phyloP scores from a whole-genome alignment of 2,329 filamentous ascomycete genomes.

The Xylaria arbuscula region DNA sequence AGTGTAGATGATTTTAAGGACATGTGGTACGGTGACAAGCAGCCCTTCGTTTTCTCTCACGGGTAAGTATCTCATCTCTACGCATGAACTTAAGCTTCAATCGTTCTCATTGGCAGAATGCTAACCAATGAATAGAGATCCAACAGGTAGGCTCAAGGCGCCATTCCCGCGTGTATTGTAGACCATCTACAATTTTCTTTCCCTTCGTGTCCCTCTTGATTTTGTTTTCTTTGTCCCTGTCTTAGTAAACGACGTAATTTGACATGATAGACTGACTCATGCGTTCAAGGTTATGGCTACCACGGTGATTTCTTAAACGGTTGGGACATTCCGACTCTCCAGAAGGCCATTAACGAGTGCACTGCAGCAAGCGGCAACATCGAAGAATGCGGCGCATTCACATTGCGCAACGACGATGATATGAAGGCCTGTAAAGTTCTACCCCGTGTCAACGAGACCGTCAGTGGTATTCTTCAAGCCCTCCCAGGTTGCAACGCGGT shows the following conservation, averaged over 20 bases:
- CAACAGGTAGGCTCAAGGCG: constrained; percentile 51
- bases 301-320: constrained; percentile 71
- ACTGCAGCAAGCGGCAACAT: constrained; percentile 56
- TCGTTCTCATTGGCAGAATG: background rate
- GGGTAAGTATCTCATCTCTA: constrained; percentile 36
- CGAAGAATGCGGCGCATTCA: constrained; percentile 56
- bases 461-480: constrained; percentile 55
- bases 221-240: background rate
- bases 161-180: background rate
- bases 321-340: constrained; percentile 64
- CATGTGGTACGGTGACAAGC: constrained; percentile 56
- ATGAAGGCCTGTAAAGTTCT: constrained; percentile 60
- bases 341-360: constrained; percentile 63
- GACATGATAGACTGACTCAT: background rate
- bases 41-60: constrained; percentile 64
- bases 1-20: constrained; percentile 62
- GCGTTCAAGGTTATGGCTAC: constrained; percentile 57
- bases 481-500: constrained; percentile 68
- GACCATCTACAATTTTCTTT: background rate
- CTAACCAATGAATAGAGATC: constrained; percentile 40
- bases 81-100: background rate
- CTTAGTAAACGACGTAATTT: background rate
- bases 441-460: constrained; percentile 56
- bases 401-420: constrained; percentile 54
- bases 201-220: too few relatives aligned